Percentiles rank a stretch among this genome's conserved stretches.
Conservation (phyloP, 139 green algal species). For the Closterium sp. region DNA sequence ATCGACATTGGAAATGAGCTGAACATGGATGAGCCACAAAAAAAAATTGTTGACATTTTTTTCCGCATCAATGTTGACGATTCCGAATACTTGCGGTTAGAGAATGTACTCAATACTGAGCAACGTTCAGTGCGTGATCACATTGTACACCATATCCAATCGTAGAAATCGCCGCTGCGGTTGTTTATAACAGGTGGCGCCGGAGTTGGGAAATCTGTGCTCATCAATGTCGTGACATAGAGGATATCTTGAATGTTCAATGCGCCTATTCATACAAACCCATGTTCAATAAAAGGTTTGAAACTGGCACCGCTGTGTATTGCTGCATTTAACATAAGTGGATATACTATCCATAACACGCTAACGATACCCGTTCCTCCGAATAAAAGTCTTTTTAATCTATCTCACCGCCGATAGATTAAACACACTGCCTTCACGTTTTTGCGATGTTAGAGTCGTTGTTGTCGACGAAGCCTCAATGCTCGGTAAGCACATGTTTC, state of each 20-base stretch:
- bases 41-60: neutral
- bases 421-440: neutral
- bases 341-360: no score
- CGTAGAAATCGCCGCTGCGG: neutral
- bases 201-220: neutral
- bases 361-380: neutral
- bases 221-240: neutral
- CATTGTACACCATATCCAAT: neutral
- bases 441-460: neutral
- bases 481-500: no score
- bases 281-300: neutral
- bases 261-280: neutral
- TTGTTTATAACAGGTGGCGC: conserved; percentile 2
- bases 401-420: neutral
- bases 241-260: neutral
- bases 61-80: neutral
- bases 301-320: neutral
- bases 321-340: conserved; percentile 13
- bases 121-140: no score
- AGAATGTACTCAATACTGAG: neutral
- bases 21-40: no score
- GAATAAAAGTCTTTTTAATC: neutral
- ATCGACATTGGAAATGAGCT: neutral
- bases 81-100: neutral
- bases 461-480: conserved; percentile 15